Evolutionary conservation across 176 grass and related monocot genomes (phyloP).

Genomic region (Coix lacrymajobi): DNA sequence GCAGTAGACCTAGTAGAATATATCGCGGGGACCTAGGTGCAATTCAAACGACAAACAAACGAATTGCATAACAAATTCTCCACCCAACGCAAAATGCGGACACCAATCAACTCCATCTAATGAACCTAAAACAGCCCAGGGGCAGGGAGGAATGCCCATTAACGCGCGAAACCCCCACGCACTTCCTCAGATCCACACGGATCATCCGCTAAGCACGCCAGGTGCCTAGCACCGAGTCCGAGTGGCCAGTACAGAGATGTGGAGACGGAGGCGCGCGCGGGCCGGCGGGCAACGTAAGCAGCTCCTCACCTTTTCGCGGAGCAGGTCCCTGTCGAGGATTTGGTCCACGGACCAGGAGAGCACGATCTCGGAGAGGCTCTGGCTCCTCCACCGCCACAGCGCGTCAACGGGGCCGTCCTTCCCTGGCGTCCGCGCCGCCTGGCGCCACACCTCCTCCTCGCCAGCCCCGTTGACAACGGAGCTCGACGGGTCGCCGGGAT

Average conservation of each 20-base stretch:
- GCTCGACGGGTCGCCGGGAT: constrained; percentile 12
- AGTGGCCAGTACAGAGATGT: not conserved
- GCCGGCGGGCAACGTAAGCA: not conserved
- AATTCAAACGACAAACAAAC: not conserved
- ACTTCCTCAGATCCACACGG: constrained; percentile 18
- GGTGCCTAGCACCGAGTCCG: not conserved
- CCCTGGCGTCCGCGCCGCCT: not conserved
- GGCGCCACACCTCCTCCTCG: not conserved
- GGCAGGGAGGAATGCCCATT: not conserved
- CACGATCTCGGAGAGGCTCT: constrained; percentile 45
- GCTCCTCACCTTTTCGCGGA: constrained; percentile 52
- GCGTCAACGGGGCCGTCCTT: constrained; percentile 13
- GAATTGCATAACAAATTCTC: not conserved
- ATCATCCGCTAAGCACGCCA: not conserved
- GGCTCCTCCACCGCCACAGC: constrained; percentile 41
- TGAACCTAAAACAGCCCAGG: not conserved
- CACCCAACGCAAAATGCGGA: not conserved
- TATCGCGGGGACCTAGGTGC: not conserved
- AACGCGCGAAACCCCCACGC: not conserved
- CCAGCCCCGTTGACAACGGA: not conserved
- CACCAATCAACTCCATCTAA: not conserved
- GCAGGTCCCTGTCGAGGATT: constrained; percentile 57
- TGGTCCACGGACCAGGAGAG: constrained; percentile 67
- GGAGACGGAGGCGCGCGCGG: not conserved
- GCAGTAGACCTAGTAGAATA: not conserved